Conservation (phyloP, 495 filamentous ascomycete genomes). For the Bacidia gigantensis region DNA sequence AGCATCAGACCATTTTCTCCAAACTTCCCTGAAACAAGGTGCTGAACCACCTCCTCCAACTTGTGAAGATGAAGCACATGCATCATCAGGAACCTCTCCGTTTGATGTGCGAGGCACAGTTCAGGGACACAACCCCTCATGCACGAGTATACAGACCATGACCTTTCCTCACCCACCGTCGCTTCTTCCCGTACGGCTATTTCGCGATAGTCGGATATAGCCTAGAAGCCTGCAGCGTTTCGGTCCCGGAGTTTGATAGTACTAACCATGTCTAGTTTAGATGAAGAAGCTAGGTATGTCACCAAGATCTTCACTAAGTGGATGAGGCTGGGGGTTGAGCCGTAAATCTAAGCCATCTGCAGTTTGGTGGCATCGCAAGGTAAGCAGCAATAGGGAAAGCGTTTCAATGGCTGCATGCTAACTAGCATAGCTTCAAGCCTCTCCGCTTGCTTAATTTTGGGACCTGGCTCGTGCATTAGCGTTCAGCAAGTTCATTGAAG, state of each 20-base stretch:
- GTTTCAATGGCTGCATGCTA: not conserved
- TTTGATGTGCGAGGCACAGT: slow-evolving; percentile 4
- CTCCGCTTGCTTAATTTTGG: not conserved
- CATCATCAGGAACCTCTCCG: slow-evolving; percentile 1
- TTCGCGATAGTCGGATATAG: not conserved
- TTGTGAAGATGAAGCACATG: slow-evolving; percentile 2
- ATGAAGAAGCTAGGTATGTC: not conserved
- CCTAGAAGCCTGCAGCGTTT: not conserved
- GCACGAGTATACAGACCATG: not conserved
- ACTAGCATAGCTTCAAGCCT: not conserved
- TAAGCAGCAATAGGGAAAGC: not conserved
- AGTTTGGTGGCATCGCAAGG: not conserved
- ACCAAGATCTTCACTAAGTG: not conserved
- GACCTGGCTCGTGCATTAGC: slow-evolving; percentile 1
- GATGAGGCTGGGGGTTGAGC: not conserved
- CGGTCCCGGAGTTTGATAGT: slow-evolving; percentile 5
- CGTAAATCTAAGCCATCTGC: not conserved
- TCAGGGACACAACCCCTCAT: not conserved
- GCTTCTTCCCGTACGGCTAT: not conserved
- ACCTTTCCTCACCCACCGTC: not conserved
- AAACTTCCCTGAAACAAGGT: slow-evolving; percentile 2
- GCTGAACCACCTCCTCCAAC: slow-evolving; percentile 1
- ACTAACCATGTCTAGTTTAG: not conserved
- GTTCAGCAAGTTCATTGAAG: not conserved
- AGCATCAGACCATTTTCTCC: not conserved